Conservation (phyloP, 495 filamentous ascomycete genomes). For the Penicillium dipodomyicola region DNA sequence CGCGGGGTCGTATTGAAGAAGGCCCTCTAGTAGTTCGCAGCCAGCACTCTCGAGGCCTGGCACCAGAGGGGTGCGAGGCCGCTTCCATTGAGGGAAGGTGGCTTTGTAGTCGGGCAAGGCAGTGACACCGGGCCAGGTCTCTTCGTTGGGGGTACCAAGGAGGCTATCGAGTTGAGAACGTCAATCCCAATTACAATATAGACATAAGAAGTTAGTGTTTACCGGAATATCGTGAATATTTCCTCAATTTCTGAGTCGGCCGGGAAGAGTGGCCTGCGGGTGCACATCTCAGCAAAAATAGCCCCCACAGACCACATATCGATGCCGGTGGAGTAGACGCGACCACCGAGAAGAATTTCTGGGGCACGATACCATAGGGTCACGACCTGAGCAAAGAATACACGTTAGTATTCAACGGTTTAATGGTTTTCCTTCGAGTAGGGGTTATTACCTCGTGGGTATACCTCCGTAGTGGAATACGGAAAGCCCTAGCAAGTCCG, state of each 20-base stretch:
- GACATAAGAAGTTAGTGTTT: constrained; percentile 23
- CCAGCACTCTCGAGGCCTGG: constrained; percentile 67
- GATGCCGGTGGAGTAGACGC: constrained; percentile 95
- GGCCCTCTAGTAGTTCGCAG: constrained; percentile 78
- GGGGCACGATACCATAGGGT: constrained; percentile 97
- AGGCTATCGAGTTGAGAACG: constrained; percentile 49
- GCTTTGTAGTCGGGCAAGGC: constrained; percentile 96
- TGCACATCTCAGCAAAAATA: constrained; percentile 99
- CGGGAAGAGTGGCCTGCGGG: constrained; percentile 94
- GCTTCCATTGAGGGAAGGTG: constrained; percentile 92
- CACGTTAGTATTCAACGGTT: constrained; percentile 3
- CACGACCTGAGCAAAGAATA: constrained; percentile 61
- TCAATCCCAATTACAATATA: background rate
- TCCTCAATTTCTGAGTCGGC: constrained; percentile 99
- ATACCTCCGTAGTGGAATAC: constrained; percentile 91
- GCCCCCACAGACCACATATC: constrained; percentile 99
- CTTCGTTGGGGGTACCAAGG: constrained; percentile 86
- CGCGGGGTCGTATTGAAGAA: constrained; percentile 93
- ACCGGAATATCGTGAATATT: constrained; percentile 99
- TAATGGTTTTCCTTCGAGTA: background rate
- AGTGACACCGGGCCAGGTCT: constrained; percentile 93
- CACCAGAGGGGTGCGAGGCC: constrained; percentile 60
- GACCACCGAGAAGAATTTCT: constrained; percentile 92
- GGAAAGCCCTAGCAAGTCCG: constrained; percentile 91
- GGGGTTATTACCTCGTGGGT: constrained; percentile 73